A percentile compares a stretch with the other conserved stretches of the same genome.
Conservation (phyloP, 2,329 filamentous ascomycete genomes). For the Coniochaeta ligniaria region DNA sequence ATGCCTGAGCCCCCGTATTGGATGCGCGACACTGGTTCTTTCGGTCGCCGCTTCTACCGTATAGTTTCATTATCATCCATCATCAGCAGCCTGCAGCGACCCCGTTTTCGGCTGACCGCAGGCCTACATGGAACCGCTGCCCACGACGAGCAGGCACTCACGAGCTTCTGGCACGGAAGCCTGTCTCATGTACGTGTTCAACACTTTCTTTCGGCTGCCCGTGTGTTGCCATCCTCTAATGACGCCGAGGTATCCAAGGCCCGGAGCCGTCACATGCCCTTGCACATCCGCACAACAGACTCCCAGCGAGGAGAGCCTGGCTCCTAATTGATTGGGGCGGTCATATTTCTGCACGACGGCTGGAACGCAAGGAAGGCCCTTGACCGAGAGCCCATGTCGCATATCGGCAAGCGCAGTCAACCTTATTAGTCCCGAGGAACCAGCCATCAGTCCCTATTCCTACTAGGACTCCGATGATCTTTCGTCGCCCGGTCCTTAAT, state of each 20-base stretch:
- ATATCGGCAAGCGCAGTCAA: background rate
- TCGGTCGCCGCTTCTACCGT: background rate
- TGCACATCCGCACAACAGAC: no score
- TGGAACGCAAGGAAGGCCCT: background rate
- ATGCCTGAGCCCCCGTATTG: background rate
- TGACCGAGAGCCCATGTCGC: background rate
- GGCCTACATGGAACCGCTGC: background rate
- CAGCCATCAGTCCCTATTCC: slow-evolving; percentile 12
- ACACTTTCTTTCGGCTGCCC: no score
- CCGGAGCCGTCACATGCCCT: no score
- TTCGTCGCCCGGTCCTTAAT: slow-evolving; percentile 31
- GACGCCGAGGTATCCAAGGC: no score
- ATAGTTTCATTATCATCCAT: background rate
- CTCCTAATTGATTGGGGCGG: no score
- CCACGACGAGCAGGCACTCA: background rate
- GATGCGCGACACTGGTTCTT: background rate
- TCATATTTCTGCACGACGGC: no score
- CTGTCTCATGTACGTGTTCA: no score
- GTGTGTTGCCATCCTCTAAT: no score
- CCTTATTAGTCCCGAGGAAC: background rate
- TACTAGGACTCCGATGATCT: slow-evolving; percentile 17
- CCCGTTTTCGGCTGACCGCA: background rate
- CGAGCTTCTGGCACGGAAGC: no score
- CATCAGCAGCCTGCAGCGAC: background rate
- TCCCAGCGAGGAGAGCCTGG: no score